Base-by-base conservation (phyloP, 2,329 filamentous ascomycete species). In the Ophiognomonia clavigignenti-juglandacearum region DNA sequence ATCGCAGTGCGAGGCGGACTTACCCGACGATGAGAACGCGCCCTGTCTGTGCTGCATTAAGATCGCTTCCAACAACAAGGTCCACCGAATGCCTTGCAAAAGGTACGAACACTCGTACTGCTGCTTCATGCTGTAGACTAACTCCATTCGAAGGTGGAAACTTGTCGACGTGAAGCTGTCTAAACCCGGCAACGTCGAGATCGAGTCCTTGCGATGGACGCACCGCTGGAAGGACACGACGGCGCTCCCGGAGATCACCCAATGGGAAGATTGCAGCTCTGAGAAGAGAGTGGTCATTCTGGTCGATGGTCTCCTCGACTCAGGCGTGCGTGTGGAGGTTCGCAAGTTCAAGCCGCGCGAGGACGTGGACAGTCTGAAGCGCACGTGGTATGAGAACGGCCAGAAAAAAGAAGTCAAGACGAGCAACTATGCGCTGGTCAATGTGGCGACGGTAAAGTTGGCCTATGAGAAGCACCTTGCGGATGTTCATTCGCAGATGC, bases 101-200 rank as follows among this genome's bases (percentile, higher is more conserved):
- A n/a, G n/a, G n/a, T n/a, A n/a, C n/a, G n/a, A n/a, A n/a, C n/a
- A n/a, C n/a, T n/a, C n/a, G n/a, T n/a, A n/a, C n/a, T n/a, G n/a
- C n/a, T n/a, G n/a, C n/a, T n/a, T n/a, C n/a, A n/a, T n/a, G n/a
- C n/a, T n/a, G n/a, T n/a, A n/a, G n/a, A n/a, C n/a, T n/a, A n/a
- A n/a, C n/a, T n/a, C n/a, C n/a, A n/a, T n/a, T n/a, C 64, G 81
- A 43, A 71, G 79, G n/a, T 77, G 77, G 59, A 82, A 81, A 57
- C 75, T 83, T 51, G 76, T 73, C 9, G 78, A 81, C 44, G 68
- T 82, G 40, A 70, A 68, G 41, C 66, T 82, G 8, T 80, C 76
- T 60, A 82, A 82, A 56, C 73, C 76, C 0, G 76, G 75, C 6
- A 75, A 78, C 53, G 77, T 81, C 20, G 72, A 76, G 40, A 77